Evolutionary conservation across 2,329 filamentous ascomycete genomes (phyloP).

Genomic region (Paradendryphiella salina): DNA sequence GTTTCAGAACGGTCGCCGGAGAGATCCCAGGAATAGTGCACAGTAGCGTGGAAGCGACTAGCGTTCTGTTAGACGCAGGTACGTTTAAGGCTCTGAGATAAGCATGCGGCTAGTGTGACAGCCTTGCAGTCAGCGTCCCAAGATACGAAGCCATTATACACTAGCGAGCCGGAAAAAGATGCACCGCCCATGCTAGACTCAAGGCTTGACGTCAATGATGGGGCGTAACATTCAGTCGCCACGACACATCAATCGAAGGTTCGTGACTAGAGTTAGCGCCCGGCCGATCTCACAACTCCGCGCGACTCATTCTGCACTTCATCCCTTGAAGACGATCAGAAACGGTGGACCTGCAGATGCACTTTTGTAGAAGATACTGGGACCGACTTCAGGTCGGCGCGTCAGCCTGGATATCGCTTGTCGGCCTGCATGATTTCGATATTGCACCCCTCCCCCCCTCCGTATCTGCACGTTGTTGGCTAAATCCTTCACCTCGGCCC

Average conservation of each 20-base stretch:
- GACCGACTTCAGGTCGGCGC: background rate
- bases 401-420: background rate
- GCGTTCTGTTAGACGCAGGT: slow-evolving; percentile 9
- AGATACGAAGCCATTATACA: slow-evolving; percentile 1
- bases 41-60: slow-evolving; percentile 1
- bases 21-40: slow-evolving; percentile 1
- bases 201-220: background rate
- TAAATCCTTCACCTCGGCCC: slow-evolving; percentile 10
- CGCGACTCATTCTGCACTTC: background rate
- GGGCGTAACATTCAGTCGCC: slow-evolving; percentile 2
- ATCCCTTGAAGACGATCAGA: background rate
- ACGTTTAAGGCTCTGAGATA: slow-evolving; percentile 9
- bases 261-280: slow-evolving; percentile 10
- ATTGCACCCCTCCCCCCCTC: background rate
- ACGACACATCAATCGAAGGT: slow-evolving; percentile 2
- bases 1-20: slow-evolving; percentile 2
- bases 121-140: slow-evolving; percentile 9
- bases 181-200: background rate
- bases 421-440: slow-evolving; percentile 9
- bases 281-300: slow-evolving; percentile 10
- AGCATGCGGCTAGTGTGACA: slow-evolving; percentile 11
- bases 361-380: background rate
- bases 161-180: slow-evolving; percentile 2
- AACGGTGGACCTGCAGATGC: background rate
- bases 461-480: slow-evolving; percentile 12